These are phyloP conservation scores for Keithomyces neogunnii DNA, from an alignment of 2,329 filamentous ascomycete species.

Conservation along the genomic window DNA sequence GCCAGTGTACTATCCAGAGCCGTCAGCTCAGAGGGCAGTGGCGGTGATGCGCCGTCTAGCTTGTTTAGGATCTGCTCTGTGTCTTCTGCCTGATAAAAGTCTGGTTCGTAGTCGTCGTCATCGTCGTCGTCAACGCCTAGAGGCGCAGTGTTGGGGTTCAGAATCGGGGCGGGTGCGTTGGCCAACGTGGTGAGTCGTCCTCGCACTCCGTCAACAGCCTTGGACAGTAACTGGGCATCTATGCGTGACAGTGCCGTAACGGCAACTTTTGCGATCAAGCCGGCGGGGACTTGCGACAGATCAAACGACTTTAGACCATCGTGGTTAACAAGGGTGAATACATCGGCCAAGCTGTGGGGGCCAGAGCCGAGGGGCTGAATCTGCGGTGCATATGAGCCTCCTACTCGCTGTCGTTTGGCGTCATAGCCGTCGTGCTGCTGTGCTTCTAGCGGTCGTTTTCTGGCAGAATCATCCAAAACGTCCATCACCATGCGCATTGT, in stretches of 20 bases:
- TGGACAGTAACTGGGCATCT: conserved; percentile 58
- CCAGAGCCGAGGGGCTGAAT: conserved; percentile 68
- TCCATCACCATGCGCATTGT: conserved; percentile 71
- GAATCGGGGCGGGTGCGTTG: conserved; percentile 32
- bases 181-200: conserved; percentile 38
- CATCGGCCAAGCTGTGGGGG: conserved; percentile 68
- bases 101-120: conserved; percentile 71
- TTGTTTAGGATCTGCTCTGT: conserved; percentile 72
- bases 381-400: conserved; percentile 29
- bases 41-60: conserved; percentile 59
- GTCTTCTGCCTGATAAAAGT: conserved; percentile 70
- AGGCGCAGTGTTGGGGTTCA: conserved; percentile 51
- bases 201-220: conserved; percentile 60
- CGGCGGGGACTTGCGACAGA: conserved; percentile 66
- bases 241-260: conserved; percentile 68
- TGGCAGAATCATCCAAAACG: conserved; percentile 66
- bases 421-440: conserved; percentile 68
- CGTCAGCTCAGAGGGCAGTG: conserved; percentile 18
- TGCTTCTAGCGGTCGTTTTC: conserved; percentile 66
- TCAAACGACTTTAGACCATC: conserved; percentile 70
- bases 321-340: conserved; percentile 77
- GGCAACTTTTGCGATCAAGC: conserved; percentile 73
- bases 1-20: conserved; percentile 38
- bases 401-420: conserved; percentile 73
- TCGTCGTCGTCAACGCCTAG: conserved; percentile 73